Percentiles rank a stretch among this genome's conserved stretches.
Conservation (phyloP, 192 early-diverging fungal genomes). For the Linnemannia zychae region DNA sequence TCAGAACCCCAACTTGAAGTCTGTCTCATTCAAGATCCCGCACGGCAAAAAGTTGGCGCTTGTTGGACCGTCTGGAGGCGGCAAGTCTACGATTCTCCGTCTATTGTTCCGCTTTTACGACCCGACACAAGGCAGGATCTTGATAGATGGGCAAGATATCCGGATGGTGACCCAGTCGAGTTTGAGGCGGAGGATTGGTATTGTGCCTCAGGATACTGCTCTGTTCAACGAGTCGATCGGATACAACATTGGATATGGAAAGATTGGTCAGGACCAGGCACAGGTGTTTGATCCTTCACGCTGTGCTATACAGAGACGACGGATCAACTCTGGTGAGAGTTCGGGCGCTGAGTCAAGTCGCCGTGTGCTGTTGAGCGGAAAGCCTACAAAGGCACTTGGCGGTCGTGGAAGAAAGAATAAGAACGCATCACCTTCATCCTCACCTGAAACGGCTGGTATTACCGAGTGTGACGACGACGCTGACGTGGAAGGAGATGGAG, state of each 20-base stretch:
- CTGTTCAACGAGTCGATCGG: constrained; percentile 92
- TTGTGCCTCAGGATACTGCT: constrained; percentile 86
- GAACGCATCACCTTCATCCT: constrained; percentile 1
- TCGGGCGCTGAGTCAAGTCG: constrained; percentile 13
- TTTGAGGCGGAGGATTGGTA: constrained; percentile 84
- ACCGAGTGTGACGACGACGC: constrained; percentile 79
- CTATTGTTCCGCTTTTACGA: constrained; percentile 96
- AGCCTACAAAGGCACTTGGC: background rate
- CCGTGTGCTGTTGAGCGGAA: constrained; percentile 25
- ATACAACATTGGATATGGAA: constrained; percentile 94
- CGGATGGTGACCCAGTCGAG: constrained; percentile 80
- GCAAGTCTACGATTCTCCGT: constrained; percentile 86
- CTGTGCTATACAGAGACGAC: background rate
- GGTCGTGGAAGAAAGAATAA: constrained; percentile 18
- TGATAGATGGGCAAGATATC: constrained; percentile 89
- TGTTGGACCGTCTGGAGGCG: constrained; percentile 95
- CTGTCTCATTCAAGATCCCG: constrained; percentile 86
- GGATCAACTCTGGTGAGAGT: constrained; percentile 11
- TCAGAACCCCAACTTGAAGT: constrained; percentile 66
- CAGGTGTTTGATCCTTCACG: constrained; percentile 65
- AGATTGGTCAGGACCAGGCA: constrained; percentile 66
- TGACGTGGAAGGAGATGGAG: constrained; percentile 31
- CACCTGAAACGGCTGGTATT: constrained; percentile 21
- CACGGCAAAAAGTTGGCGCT: constrained; percentile 90
- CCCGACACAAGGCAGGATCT: constrained; percentile 81